Conservation (phyloP, 2,329 filamentous ascomycete species). For the Penicillium paneum region DNA sequence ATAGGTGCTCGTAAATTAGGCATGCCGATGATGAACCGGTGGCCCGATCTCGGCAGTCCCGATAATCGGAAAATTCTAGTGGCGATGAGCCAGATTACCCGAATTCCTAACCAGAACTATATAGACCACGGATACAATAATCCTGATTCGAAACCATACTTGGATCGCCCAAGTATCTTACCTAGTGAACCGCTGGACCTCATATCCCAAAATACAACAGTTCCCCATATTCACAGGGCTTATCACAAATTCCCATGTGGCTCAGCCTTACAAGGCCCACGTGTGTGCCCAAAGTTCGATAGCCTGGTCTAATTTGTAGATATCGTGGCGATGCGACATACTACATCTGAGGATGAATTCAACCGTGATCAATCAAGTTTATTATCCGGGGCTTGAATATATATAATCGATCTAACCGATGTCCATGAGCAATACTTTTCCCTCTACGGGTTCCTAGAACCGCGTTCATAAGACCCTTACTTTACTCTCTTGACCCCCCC, state of each 20-base stretch:
- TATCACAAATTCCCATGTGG: neutral
- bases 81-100: neutral
- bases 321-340: neutral
- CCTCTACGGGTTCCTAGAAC: constrained; percentile 10
- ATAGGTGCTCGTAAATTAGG: neutral
- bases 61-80: neutral
- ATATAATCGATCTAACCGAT: neutral
- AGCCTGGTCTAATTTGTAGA: neutral
- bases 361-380: neutral
- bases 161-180: neutral
- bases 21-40: neutral
- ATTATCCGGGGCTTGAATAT: neutral
- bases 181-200: neutral
- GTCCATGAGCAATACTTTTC: constrained; percentile 1
- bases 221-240: neutral
- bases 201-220: neutral
- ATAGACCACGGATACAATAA: neutral
- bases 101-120: neutral
- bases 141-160: neutral
- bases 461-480: constrained; percentile 3
- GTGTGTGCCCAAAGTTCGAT: neutral
- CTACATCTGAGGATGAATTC: neutral
- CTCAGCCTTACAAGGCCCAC: neutral
- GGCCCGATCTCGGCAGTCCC: neutral
- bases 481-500: constrained; percentile 10